phyloP scores from a whole-genome alignment of 2,329 filamentous ascomycete genomes.

The Talaromyces funiculosus region DNA sequence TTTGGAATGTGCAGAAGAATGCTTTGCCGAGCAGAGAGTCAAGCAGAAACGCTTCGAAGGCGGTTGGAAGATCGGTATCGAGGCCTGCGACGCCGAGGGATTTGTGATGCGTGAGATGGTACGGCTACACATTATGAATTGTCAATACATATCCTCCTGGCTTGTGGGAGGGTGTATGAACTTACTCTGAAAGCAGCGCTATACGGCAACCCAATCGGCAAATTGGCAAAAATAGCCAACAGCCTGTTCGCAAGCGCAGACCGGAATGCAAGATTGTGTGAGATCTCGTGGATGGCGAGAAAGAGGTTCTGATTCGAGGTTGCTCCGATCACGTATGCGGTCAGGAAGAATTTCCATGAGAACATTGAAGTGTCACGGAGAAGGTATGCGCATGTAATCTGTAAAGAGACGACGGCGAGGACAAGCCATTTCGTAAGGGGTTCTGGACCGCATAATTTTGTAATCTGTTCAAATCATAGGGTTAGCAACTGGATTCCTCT shows the following conservation, averaged over 20 bases:
- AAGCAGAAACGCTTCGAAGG: constrained; percentile 83
- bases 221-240: constrained; percentile 86
- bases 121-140: constrained; percentile 55
- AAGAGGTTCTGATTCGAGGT: constrained; percentile 98
- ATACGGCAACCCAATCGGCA: constrained; percentile 93
- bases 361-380: constrained; percentile 73
- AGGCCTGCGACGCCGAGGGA: constrained; percentile 93
- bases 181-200: constrained; percentile 86
- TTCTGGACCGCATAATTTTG: constrained; percentile 93
- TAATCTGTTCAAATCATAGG: constrained; percentile 57
- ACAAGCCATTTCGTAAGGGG: constrained; percentile 94
- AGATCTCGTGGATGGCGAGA: constrained; percentile 97
- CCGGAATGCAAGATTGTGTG: constrained; percentile 91
- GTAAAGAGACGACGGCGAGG: constrained; percentile 71
- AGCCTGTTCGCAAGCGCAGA: constrained; percentile 73
- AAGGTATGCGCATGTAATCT: constrained; percentile 69
- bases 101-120: constrained; percentile 98
- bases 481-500: neutral
- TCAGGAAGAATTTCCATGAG: constrained; percentile 76
- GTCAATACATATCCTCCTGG: neutral
- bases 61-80: constrained; percentile 91
- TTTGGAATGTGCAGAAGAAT: constrained; percentile 99
- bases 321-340: constrained; percentile 85
- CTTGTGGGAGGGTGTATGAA: constrained; percentile 13
- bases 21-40: constrained; percentile 91